These are phyloP conservation scores for Oropetium thomaeum DNA, from an alignment of 176 grass and related monocot genomes.

Conservation along the genomic window DNA sequence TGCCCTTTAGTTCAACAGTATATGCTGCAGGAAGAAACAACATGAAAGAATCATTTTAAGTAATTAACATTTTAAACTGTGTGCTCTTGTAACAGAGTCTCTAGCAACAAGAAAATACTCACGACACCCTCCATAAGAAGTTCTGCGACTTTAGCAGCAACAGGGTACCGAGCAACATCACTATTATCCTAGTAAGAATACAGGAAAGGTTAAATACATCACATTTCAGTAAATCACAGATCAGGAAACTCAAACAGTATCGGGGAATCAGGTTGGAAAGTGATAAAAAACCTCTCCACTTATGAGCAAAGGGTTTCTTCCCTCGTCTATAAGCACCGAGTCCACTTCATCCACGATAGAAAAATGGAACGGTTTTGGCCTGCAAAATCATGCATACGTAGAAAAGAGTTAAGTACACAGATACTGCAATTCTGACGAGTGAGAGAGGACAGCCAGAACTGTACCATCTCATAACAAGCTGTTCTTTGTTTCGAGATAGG, in stretches of 20 bases:
- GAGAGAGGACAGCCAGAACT: constrained; percentile 15
- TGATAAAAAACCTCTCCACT: constrained; percentile 84
- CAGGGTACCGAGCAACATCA: constrained; percentile 69
- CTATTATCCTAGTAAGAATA: constrained; percentile 76
- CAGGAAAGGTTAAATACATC: background rate
- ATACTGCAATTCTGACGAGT: background rate
- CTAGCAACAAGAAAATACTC: constrained; percentile 48
- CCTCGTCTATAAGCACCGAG: constrained; percentile 92
- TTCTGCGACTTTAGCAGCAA: constrained; percentile 86
- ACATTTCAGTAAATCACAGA: constrained; percentile 14
- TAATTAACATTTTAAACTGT: constrained; percentile 13
- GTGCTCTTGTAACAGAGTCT: constrained; percentile 3
- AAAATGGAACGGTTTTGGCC: constrained; percentile 90
- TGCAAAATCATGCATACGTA: constrained; percentile 38
- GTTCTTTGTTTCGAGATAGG: constrained; percentile 62
- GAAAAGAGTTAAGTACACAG: constrained; percentile 11
- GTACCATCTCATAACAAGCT: constrained; percentile 98
- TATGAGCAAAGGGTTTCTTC: constrained; percentile 94
- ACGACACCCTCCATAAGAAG: constrained; percentile 78
- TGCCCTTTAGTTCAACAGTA: constrained; percentile 79
- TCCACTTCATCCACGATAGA: constrained; percentile 98
- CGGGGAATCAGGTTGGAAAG: constrained; percentile 9
- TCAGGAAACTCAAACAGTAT: constrained; percentile 19
- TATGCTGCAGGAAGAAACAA: constrained; percentile 73
- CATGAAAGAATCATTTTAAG: constrained; percentile 1